Conservation (phyloP, 2,329 filamentous ascomycete species). For the Aspergillus japonicus region DNA sequence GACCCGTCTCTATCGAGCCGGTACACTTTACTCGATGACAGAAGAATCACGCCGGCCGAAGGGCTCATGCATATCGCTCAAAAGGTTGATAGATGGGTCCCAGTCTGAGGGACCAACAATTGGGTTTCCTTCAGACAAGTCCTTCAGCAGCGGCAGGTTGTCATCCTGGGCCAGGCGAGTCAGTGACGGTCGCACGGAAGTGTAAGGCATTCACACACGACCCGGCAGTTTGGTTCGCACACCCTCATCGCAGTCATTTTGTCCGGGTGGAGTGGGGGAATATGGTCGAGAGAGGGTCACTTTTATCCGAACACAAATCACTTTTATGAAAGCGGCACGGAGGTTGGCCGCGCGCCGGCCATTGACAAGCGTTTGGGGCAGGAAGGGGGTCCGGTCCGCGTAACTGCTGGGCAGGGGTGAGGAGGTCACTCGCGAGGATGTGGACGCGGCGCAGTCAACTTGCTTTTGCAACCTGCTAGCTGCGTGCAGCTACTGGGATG, state of each 20-base stretch:
- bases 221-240: constrained; percentile 33
- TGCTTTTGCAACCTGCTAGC: constrained; percentile 4
- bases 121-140: constrained; percentile 3
- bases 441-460: constrained; percentile 16
- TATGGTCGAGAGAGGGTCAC: background rate
- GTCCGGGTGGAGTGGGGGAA: background rate
- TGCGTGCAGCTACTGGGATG: constrained; percentile 4
- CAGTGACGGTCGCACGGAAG: constrained; percentile 1
- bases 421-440: constrained; percentile 3
- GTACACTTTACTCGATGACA: background rate
- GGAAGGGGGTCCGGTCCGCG: background rate
- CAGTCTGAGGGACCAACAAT: constrained; percentile 8
- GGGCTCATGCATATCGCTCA: constrained; percentile 23
- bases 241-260: constrained; percentile 21
- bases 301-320: background rate
- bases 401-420: constrained; percentile 2
- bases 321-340: constrained; percentile 5
- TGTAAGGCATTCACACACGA: constrained; percentile 16
- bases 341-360: background rate
- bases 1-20: background rate
- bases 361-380: background rate
- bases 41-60: constrained; percentile 15
- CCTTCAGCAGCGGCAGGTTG: background rate
- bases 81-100: constrained; percentile 12
- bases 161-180: background rate